Evolutionary conservation across 1,284 basidiomycete species (phyloP), one percentile per base, ranked within the genome.

Genomic region (Pseudozyma sp.): DNA sequence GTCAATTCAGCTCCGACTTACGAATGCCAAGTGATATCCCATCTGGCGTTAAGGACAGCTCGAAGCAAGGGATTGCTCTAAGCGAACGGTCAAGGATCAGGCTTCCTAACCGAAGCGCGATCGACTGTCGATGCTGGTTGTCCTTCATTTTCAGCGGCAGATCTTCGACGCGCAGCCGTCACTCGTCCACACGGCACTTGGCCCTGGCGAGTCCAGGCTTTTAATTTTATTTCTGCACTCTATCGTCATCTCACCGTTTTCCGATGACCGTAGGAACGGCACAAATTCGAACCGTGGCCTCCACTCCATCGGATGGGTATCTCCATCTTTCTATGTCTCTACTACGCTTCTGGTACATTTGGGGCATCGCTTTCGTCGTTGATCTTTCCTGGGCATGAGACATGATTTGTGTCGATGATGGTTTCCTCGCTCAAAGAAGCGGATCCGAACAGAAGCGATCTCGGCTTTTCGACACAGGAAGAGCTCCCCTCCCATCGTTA

Each of bases 211-310:
- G 8, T 44, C 19, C 43, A 19, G 43, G 16, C 2, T n/a, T 37
- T 35, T n/a, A n/a, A n/a, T 6, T 44, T 44, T 19, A 34, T 40
- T 50, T 58, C 42, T 59, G 56, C 56, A 59, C 14, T 35, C 33
- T 29, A 37, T 33, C 43, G 56, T 59, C 56, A 59, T 59, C 48
- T 51, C 34, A 30, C 34, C 56, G 49, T 49, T 39, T 39, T 19
- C 24, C 17, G 42, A 37, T 37, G 10, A 24, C 30, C n/a, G 29
- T 13, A 35, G 54, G 24, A 19, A 31, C 45, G 46, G 45, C 19
- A 31, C 34, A 42, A 24, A 40, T 42, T 42, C 14, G 40, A 42
- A 42, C 40, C 5, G 35, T 24, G 24, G 24, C 24, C 24, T 24
- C 24, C 24, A 24, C 24, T 24, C 24, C 24, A 24, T 24, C 24